phyloP scores from a whole-genome alignment of 2,329 filamentous ascomycete genomes.

The Onygenales sp. region DNA sequence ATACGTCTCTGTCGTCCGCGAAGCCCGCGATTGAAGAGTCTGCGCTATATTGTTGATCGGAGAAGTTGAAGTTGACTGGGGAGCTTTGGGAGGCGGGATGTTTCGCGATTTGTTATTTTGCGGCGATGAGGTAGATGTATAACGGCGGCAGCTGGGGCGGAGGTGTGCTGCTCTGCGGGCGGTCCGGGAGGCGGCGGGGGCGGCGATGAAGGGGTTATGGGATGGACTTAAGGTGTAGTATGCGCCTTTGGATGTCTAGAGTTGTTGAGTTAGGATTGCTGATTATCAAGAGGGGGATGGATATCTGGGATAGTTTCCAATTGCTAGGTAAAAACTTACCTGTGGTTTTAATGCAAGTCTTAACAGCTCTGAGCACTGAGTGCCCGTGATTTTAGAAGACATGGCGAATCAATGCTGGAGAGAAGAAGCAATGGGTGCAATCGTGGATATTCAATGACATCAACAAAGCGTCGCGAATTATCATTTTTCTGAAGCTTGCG shows the following conservation, averaged over 20 bases:
- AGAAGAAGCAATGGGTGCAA: constrained; percentile 24
- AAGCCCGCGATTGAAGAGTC: constrained; percentile 24
- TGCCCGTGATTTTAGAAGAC: background rate
- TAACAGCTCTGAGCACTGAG: background rate
- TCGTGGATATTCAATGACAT: background rate
- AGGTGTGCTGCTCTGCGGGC: too few relatives aligned
- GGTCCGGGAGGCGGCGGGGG: background rate
- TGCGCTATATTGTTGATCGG: constrained; percentile 20
- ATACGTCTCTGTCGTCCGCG: constrained; percentile 54
- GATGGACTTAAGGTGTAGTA: background rate
- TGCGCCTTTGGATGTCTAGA: background rate
- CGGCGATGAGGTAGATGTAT: constrained; percentile 1
- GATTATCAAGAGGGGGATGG: background rate
- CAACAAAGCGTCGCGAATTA: background rate
- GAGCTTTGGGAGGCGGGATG: background rate
- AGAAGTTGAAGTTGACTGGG: constrained; percentile 9
- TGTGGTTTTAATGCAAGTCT: background rate
- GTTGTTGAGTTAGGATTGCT: background rate
- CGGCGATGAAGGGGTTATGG: background rate
- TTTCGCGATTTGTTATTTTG: constrained; percentile 1
- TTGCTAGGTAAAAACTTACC: background rate
- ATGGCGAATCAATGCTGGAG: background rate
- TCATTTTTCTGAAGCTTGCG: background rate
- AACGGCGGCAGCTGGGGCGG: too few relatives aligned
- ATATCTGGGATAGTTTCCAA: background rate